These are phyloP conservation scores for Stemphylium lycopersici DNA, from an alignment of 2,329 filamentous ascomycete genomes.

Conservation along the genomic window DNA sequence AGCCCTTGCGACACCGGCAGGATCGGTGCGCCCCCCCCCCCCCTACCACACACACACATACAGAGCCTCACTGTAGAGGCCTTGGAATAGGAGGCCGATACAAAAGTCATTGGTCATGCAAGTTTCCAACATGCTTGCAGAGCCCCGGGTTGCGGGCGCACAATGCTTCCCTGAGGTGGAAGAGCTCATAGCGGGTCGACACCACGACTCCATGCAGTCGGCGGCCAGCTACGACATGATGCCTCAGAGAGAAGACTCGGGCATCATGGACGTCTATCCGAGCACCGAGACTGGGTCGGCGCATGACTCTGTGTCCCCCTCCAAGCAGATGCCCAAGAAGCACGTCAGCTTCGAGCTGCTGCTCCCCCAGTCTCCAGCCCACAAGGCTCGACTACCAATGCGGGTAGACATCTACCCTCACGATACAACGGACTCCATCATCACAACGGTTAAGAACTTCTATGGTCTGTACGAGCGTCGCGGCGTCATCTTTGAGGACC, in stretches of 20 bases:
- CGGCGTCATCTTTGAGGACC: conserved; percentile 95
- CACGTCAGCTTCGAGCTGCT: conserved; percentile 81
- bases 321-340: conserved; percentile 58
- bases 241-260: conserved; percentile 34
- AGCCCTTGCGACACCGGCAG: conserved; percentile 50
- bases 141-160: conserved; percentile 34
- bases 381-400: conserved; percentile 79
- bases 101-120: conserved; percentile 33
- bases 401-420: conserved; percentile 91
- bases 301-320: conserved; percentile 46
- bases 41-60: conserved; percentile 29
- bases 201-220: conserved; percentile 34
- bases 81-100: conserved; percentile 12
- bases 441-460: conserved; percentile 98
- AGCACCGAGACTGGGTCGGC: conserved; percentile 41
- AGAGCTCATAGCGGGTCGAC: conserved; percentile 36
- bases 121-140: conserved; percentile 40
- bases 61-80: conserved; percentile 28
- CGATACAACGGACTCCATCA: conserved; percentile 96
- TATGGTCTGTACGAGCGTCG: conserved; percentile 87
- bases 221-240: conserved; percentile 36
- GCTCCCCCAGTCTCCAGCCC: conserved; percentile 70
- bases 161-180: conserved; percentile 34
- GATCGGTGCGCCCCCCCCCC: conserved; percentile 41
- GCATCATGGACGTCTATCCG: conserved; percentile 46